Conservation (phyloP, 805 yeast species). For the Ogataea haglerorum region DNA sequence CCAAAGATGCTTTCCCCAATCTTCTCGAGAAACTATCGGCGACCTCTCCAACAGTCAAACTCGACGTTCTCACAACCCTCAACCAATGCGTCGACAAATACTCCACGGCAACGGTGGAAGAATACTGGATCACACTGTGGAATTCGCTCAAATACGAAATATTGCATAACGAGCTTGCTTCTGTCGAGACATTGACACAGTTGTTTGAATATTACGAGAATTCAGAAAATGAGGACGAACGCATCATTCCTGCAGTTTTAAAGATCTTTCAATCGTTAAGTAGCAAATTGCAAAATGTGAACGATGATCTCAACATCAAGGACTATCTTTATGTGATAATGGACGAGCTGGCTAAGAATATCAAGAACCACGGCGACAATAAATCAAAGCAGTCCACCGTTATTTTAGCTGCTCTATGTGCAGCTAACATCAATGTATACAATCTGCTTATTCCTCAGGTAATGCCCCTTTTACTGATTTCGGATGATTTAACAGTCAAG, state of each 20-base stretch:
- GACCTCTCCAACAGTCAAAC: constrained; percentile 66
- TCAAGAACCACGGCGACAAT: constrained; percentile 48
- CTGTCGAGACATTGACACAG: constrained; percentile 27
- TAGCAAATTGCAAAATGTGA: constrained; percentile 26
- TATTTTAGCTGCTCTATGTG: constrained; percentile 53
- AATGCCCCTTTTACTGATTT: constrained; percentile 40
- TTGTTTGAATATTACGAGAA: constrained; percentile 30
- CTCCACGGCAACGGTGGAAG: constrained; percentile 44
- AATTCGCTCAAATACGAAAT: constrained; percentile 85
- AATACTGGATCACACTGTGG: constrained; percentile 76
- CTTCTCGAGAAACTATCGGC: constrained; percentile 77
- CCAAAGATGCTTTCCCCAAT: constrained; percentile 71
- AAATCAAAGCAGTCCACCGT: constrained; percentile 60
- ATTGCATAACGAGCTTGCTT: constrained; percentile 62
- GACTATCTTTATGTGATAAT: constrained; percentile 29
- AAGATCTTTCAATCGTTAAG: constrained; percentile 44
- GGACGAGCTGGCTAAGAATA: constrained; percentile 53
- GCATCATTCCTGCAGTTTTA: constrained; percentile 40
- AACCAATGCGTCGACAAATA: constrained; percentile 53
- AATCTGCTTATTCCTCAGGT: constrained; percentile 45
- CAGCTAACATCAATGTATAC: constrained; percentile 44
- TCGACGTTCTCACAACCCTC: constrained; percentile 69
- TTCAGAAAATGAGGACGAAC: constrained; percentile 33
- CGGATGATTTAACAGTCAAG: constrained; percentile 40
- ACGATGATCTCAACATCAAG: constrained; percentile 14